Evolutionary conservation across 257 asterid species (phyloP), one percentile per base, ranked within the genome.

Genomic region (Solanum sitiens): DNA sequence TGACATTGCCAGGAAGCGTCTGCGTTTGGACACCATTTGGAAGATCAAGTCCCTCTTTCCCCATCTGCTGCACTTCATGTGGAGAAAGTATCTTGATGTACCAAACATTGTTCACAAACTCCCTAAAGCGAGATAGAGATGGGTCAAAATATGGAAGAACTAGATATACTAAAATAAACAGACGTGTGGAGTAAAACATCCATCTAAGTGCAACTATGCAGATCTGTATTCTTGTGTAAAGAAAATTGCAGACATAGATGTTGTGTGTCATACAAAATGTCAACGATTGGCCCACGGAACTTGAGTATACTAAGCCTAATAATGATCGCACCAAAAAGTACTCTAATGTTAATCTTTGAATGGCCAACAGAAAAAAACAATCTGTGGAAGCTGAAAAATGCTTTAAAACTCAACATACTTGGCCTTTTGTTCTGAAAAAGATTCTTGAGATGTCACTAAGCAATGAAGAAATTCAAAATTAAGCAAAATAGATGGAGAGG

Each of bases 61-160:
- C 97, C 98, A 96, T 94, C 88, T 96, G 99, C 87, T 95, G 98
- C 93, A 95, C 98, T 91, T 96, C 98, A 21, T 86, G 90, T 8
- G 99, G 98, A 77, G 98, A 95, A 71, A 96, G 95, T 83, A 96
- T 96, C 94, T 95, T 96, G 94, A 96, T 95, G 87, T 93, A 94
- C 96, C 95, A 93, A 23, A 96, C 98, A 47, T 56, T 96, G 91
- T 95, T 96, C 21, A 95, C 95, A 59, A 96, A 96, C 89, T 94
- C 98, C 98, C 99, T 96, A 87, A 72, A 39, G 83, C 11, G 68
- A 72, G 65, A 42, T 56, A 67, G 67, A 33, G 40, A 39, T 18
- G 39, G 79, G 10, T 33, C 9, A 37, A 84, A 30, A 65, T 32
- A 42, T 23, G 76, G 71, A 72, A 32, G 25, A 27, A 30, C 40